These are phyloP conservation scores for Candida argentea DNA, from an alignment of 805 yeast genomes.

Conservation along the genomic window DNA sequence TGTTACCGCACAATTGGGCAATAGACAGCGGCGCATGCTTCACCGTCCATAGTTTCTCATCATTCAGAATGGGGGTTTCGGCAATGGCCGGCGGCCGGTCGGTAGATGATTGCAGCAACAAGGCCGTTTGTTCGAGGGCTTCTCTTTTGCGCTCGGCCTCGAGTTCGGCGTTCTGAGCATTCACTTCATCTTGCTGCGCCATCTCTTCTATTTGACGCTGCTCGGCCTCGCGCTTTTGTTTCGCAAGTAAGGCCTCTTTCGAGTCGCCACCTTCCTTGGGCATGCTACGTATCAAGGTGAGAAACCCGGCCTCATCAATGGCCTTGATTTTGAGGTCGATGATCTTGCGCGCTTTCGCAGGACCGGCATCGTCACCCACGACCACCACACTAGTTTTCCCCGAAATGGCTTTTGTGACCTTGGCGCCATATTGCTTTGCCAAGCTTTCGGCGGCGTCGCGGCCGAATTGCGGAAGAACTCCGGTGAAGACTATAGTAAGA, in stretches of 20 bases:
- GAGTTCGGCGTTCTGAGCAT: conserved; percentile 11
- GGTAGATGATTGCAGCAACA: conserved; percentile 2
- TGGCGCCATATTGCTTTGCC: conserved; percentile 85
- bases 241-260: conserved; percentile 65
- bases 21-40: conserved; percentile 79
- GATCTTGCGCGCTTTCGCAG: conserved; percentile 81
- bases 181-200: conserved; percentile 27
- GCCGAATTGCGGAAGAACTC: conserved; percentile 69
- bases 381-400: conserved; percentile 83
- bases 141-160: conserved; percentile 11
- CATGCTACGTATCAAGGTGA: conserved; percentile 63
- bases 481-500: conserved; percentile 87
- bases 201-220: conserved; percentile 42
- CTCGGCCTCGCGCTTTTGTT: conserved; percentile 59
- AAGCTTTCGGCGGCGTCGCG: conserved; percentile 65
- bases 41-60: conserved; percentile 81
- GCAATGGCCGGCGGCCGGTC: conserved; percentile 5
- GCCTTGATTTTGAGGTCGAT: conserved; percentile 66
- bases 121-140: neutral
- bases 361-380: conserved; percentile 93
- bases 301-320: conserved; percentile 78
- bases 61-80: conserved; percentile 32
- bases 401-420: conserved; percentile 77
- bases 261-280: conserved; percentile 90
- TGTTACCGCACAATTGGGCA: conserved; percentile 85